Percentiles rank a stretch among this genome's conserved stretches.
phyloP scores from a whole-genome alignment of 139 green algal genomes.

The Coccomyxa sp. region DNA sequence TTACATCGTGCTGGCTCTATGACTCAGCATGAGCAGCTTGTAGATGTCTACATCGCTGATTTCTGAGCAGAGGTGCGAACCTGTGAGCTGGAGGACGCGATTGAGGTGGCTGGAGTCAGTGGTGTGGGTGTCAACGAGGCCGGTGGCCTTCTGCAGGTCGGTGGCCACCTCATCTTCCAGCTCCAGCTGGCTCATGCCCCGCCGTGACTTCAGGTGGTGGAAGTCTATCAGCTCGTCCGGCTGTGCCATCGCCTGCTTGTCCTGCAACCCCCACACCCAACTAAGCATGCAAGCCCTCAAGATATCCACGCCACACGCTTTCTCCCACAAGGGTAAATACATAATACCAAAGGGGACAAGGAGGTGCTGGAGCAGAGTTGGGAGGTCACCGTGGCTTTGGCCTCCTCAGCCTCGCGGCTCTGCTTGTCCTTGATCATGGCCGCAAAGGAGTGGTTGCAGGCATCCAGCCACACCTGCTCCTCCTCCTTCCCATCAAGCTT shows the following conservation, averaged over 20 bases:
- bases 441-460: slow-evolving; percentile 69
- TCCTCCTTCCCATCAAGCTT: slow-evolving; percentile 19
- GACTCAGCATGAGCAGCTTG: too few relatives aligned
- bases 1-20: too few relatives aligned
- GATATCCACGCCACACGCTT: too few relatives aligned
- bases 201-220: slow-evolving; percentile 74
- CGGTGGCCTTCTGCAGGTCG: slow-evolving; percentile 81
- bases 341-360: too few relatives aligned
- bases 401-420: slow-evolving; percentile 58
- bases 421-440: slow-evolving; percentile 74
- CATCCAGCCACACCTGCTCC: slow-evolving; percentile 73
- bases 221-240: slow-evolving; percentile 86
- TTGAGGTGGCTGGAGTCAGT: slow-evolving; percentile 60
- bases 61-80: background rate
- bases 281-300: background rate
- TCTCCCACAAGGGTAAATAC: too few relatives aligned
- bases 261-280: slow-evolving; percentile 17
- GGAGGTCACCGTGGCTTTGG: slow-evolving; percentile 38
- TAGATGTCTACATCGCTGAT: too few relatives aligned
- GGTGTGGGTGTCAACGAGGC: slow-evolving; percentile 43
- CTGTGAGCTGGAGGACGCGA: slow-evolving; percentile 94
- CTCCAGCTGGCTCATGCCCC: slow-evolving; percentile 81
- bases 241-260: slow-evolving; percentile 40
- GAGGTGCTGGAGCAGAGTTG: too few relatives aligned
- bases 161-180: slow-evolving; percentile 79